Evolutionary conservation across 208 protist species (phyloP).

Genomic region (Acanthamoeba culbertsoni): DNA sequence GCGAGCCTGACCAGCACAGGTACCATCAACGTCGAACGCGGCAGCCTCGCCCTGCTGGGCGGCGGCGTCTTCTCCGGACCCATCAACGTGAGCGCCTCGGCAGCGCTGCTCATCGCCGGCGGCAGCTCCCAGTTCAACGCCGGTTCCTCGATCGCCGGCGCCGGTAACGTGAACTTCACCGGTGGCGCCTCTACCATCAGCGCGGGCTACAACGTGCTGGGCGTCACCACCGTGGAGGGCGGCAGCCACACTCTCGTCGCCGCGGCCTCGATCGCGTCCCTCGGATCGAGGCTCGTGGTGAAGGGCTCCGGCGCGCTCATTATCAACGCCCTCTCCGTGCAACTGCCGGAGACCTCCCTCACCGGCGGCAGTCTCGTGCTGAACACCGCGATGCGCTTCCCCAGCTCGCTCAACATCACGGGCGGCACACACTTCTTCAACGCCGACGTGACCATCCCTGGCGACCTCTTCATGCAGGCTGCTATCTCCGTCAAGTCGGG

Average conservation of each 20-base stretch:
- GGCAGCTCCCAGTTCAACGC: not conserved
- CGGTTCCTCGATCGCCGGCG: not conserved
- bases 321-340: not conserved
- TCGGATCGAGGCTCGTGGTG: not conserved
- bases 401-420: not conserved
- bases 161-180: not conserved
- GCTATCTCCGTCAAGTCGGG: not conserved
- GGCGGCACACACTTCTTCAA: constrained; percentile 42
- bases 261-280: not conserved
- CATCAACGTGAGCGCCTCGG: not conserved
- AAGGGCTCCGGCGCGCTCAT: constrained; percentile 7
- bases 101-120: not conserved
- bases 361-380: constrained; percentile 37
- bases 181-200: not conserved
- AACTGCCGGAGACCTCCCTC: not conserved
- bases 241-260: constrained; percentile 17
- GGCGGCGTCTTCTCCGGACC: constrained; percentile 4
- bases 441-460: constrained; percentile 35
- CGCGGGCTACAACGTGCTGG: not conserved
- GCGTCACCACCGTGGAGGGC: constrained; percentile 23
- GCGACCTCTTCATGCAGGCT: constrained; percentile 28
- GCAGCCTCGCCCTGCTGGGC: not conserved
- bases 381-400: constrained; percentile 37
- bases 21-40: not conserved
- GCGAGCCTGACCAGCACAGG: not conserved